A percentile compares a stretch with the other conserved stretches of the same genome.
Evolutionary conservation across 441 rosid genomes (phyloP).

Genomic region (Viola pubescens): DNA sequence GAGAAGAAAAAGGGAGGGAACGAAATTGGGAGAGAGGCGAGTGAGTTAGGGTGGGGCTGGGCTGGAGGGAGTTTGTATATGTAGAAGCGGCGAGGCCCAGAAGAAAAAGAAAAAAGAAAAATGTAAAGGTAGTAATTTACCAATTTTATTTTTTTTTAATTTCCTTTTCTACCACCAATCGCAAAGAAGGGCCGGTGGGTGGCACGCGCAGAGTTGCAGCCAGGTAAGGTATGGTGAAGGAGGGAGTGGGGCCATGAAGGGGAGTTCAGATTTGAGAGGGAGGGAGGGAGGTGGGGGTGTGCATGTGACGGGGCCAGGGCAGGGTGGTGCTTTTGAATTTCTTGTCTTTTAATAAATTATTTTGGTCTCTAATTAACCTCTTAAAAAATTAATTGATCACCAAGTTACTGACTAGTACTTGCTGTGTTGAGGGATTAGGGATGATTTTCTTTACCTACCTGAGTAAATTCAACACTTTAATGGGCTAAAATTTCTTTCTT

Average conservation of each 20-base stretch:
- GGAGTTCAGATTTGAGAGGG: too few species aligned
- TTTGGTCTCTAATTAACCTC: not conserved
- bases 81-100: slow-evolving; percentile 5
- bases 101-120: too few species aligned
- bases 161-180: not conserved
- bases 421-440: too few species aligned
- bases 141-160: slow-evolving; percentile 1
- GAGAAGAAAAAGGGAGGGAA: not conserved
- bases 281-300: slow-evolving; percentile 22
- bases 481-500: too few species aligned
- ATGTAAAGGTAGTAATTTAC: too few species aligned
- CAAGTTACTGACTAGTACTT: too few species aligned
- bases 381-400: not conserved
- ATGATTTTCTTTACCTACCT: too few species aligned
- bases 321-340: too few species aligned
- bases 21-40: not conserved
- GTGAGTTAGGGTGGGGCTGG: too few species aligned
- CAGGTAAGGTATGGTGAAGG: slow-evolving; percentile 2
- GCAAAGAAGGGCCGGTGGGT: slow-evolving; percentile 5
- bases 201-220: slow-evolving; percentile 10
- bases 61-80: not conserved
- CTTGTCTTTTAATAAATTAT: too few species aligned
- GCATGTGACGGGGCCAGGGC: slow-evolving; percentile 26
- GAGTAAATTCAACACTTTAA: too few species aligned
- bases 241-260: not conserved